phyloP scores from a whole-genome alignment of 2,329 filamentous ascomycete species.

The Exophiala spinifera region DNA sequence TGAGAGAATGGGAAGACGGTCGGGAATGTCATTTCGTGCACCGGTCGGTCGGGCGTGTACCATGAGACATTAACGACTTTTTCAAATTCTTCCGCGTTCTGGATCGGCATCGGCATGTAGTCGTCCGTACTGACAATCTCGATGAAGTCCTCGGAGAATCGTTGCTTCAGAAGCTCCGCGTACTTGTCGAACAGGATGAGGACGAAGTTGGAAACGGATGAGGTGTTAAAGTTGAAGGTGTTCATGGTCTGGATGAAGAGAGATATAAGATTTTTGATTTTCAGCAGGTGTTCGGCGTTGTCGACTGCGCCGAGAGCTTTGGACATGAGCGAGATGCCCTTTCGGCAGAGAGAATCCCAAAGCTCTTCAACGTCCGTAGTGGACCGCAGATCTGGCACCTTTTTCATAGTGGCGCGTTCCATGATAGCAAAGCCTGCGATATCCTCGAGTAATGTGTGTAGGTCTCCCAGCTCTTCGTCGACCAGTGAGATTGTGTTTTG shows the following conservation, averaged over 20 bases:
- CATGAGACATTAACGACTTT: conserved; percentile 95
- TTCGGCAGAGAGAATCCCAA: conserved; percentile 97
- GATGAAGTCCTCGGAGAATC: conserved; percentile 94
- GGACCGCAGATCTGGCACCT: conserved; percentile 77
- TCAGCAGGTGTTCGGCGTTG: conserved; percentile 86
- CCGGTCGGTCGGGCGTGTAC: conserved; percentile 80
- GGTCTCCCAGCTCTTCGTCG: conserved; percentile 75
- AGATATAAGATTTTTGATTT: conserved; percentile 88
- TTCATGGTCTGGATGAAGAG: conserved; percentile 99
- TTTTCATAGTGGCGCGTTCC: conserved; percentile 87
- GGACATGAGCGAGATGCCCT: conserved; percentile 75
- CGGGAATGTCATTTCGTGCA: conserved; percentile 79
- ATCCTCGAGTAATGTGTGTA: conserved; percentile 89
- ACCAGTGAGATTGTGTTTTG: conserved; percentile 66
- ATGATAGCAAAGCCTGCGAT: conserved; percentile 97
- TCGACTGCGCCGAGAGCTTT: conserved; percentile 75
- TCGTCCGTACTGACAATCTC: conserved; percentile 90
- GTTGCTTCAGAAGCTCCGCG: conserved; percentile 80
- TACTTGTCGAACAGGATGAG: conserved; percentile 93
- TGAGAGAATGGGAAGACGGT: conserved; percentile 96
- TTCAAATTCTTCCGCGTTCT: conserved; percentile 83
- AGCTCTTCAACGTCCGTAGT: conserved; percentile 91
- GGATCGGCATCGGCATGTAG: conserved; percentile 99
- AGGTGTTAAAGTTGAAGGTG: conserved; percentile 87
- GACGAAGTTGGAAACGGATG: conserved; percentile 76